Evolutionary conservation across 2,329 filamentous ascomycete genomes (phyloP).

Genomic region (Raffaelea ambrosiae): DNA sequence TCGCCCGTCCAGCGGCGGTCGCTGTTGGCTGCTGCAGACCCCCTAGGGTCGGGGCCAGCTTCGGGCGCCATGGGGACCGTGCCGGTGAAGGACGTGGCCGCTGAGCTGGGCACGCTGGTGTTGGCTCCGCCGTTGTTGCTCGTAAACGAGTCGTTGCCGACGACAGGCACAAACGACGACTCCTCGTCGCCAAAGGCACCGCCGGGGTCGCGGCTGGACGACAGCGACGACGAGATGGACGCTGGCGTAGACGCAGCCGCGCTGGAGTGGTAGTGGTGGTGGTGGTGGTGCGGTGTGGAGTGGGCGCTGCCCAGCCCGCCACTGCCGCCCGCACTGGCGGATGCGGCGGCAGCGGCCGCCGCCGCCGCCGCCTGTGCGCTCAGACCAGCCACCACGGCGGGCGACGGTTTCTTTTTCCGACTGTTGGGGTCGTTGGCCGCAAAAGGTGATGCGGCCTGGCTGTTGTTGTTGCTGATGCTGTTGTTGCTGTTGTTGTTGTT

Average conservation of each 20-base stretch:
- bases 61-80: conserved; percentile 10
- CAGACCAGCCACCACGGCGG: background rate
- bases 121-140: background rate
- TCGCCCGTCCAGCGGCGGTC: conserved; percentile 47
- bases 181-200: background rate
- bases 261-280: background rate
- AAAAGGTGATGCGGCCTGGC: no score
- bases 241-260: conserved; percentile 2
- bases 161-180: background rate
- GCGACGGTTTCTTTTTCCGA: background rate
- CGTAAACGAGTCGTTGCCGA: background rate
- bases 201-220: conserved; percentile 4
- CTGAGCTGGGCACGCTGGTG: conserved; percentile 7
- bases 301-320: background rate
- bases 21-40: conserved; percentile 15
- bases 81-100: conserved; percentile 7
- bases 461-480: conserved; percentile 38
- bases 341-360: background rate
- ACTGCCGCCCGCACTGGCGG: background rate
- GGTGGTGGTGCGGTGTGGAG: background rate
- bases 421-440: conserved; percentile 7
- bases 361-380: conserved; percentile 1
- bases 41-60: background rate
- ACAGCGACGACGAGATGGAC: conserved; percentile 7
- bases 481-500: no score